These are phyloP conservation scores for Wallacemonas rigidus DNA, from an alignment of 208 protist species.

Conservation along the genomic window DNA sequence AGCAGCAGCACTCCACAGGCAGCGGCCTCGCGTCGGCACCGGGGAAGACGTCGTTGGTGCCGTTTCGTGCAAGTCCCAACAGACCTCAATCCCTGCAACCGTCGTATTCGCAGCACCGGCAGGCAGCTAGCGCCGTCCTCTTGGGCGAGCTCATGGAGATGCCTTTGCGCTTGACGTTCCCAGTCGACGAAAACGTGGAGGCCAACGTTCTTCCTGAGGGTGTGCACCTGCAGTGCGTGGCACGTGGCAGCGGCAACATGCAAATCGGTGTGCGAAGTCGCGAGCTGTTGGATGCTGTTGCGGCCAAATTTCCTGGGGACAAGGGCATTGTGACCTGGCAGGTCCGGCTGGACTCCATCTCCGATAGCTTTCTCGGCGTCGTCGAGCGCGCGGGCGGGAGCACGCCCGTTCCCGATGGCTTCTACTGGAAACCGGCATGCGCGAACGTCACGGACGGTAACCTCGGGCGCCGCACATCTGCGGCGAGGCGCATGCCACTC, in stretches of 20 bases:
- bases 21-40: not conserved
- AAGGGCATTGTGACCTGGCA: conserved; percentile 63
- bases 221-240: conserved; percentile 62
- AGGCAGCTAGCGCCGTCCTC: not conserved
- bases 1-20: conserved; percentile 7
- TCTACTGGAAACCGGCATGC: conserved; percentile 81
- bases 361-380: conserved; percentile 76
- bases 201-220: conserved; percentile 52
- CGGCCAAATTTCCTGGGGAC: conserved; percentile 48
- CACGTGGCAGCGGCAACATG: conserved; percentile 28
- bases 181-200: conserved; percentile 70
- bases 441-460: conserved; percentile 56
- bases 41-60: not conserved
- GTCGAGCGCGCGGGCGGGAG: conserved; percentile 56
- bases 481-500: conserved; percentile 48
- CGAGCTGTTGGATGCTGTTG: conserved; percentile 57
- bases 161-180: conserved; percentile 59
- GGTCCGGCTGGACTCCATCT: conserved; percentile 65
- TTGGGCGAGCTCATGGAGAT: conserved; percentile 6
- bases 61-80: not conserved
- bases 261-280: conserved; percentile 85
- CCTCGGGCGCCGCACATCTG: conserved; percentile 43
- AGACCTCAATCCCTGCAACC: not conserved
- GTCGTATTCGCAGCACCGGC: not conserved
- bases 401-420: conserved; percentile 51